Conservation (phyloP, 495 filamentous ascomycete species). For the Sabuloglossum arenarium region DNA sequence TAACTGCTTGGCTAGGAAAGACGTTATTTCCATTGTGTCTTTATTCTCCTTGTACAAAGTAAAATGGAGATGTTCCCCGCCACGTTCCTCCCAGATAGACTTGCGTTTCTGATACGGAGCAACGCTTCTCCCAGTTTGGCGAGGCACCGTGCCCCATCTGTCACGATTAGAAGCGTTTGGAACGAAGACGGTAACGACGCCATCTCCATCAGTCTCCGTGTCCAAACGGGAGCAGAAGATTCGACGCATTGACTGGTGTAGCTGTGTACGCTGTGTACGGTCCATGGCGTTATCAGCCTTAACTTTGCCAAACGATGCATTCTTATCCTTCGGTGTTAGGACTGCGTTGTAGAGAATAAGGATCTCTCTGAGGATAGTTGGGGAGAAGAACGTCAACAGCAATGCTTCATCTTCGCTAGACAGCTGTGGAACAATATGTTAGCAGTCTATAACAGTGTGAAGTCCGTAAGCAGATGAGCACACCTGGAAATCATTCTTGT, state of each 20-base stretch:
- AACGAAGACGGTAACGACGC: slow-evolving; percentile 31
- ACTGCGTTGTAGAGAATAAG: slow-evolving; percentile 25
- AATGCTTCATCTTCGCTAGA: slow-evolving; percentile 25
- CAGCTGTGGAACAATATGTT: slow-evolving; percentile 11
- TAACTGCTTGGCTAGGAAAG: slow-evolving; percentile 44
- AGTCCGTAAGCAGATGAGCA: background rate
- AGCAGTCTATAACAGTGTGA: background rate
- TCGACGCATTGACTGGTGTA: slow-evolving; percentile 44
- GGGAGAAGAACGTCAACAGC: slow-evolving; percentile 25
- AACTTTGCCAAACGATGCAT: slow-evolving; percentile 20
- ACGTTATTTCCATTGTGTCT: slow-evolving; percentile 86
- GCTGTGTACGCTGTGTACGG: slow-evolving; percentile 36
- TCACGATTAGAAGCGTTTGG: slow-evolving; percentile 7
- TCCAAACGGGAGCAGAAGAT: slow-evolving; percentile 49
- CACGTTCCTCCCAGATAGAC: slow-evolving; percentile 25
- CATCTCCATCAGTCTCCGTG: slow-evolving; percentile 34
- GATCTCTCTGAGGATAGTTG: slow-evolving; percentile 20
- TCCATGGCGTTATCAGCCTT: slow-evolving; percentile 26
- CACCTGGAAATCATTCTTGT: background rate
- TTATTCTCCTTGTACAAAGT: slow-evolving; percentile 95
- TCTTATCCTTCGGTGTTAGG: background rate
- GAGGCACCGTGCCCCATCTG: background rate
- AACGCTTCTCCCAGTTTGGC: background rate
- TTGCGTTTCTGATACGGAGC: slow-evolving; percentile 2
- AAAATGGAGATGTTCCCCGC: slow-evolving; percentile 74